phyloP scores from a whole-genome alignment of 352 stramenopile genomes.

The Blastocystis sp. region DNA sequence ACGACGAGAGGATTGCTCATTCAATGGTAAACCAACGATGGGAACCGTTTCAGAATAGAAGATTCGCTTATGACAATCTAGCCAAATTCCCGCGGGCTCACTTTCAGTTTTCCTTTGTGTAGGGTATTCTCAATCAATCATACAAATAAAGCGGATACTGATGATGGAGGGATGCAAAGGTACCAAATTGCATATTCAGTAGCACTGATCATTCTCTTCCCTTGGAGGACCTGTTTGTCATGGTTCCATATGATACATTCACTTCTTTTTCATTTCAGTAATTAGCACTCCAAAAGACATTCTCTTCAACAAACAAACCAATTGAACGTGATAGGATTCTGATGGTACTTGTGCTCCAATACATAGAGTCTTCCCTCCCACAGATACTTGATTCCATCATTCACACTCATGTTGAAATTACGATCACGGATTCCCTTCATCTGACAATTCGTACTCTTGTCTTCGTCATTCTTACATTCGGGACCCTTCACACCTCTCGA shows the following conservation, averaged over 20 bases:
- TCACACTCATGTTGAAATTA: constrained; percentile 12
- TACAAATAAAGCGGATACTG: neutral
- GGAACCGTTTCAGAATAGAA: neutral
- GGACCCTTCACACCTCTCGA: neutral
- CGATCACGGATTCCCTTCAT: constrained; percentile 15
- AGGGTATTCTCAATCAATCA: neutral
- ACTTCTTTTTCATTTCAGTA: neutral
- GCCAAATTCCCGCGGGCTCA: too few relatives aligned
- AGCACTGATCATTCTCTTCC: neutral
- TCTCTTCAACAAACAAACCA: neutral
- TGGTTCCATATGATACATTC: neutral
- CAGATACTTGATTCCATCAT: constrained; percentile 32
- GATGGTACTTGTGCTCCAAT: constrained; percentile 11
- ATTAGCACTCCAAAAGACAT: neutral
- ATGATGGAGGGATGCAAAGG: neutral
- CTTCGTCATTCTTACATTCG: constrained; percentile 5
- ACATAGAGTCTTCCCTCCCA: constrained; percentile 20
- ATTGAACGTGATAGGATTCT: neutral
- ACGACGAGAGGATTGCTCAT: constrained; percentile 41
- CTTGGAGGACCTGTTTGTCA: neutral
- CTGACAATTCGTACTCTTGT: neutral
- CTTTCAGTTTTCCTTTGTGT: neutral
- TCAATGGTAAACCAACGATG: neutral
- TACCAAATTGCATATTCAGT: neutral
- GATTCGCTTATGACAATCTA: neutral